Conservation (phyloP, 345 rosid species). For the Excoecaria cochinchinensis region DNA sequence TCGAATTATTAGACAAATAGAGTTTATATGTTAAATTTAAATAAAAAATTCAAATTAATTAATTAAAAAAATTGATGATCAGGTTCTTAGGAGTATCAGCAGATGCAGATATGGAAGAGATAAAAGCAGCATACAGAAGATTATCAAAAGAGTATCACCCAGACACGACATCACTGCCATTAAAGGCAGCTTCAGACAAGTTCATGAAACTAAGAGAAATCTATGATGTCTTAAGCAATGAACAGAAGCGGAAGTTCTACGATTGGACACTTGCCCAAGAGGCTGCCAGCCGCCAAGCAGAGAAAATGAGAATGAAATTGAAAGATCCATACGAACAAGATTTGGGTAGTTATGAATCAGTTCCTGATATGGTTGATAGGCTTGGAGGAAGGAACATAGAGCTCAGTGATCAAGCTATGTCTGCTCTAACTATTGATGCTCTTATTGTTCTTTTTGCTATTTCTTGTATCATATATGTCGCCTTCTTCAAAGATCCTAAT, state of each 20-base stretch:
- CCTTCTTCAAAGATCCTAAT: constrained; percentile 63
- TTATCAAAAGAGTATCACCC: constrained; percentile 94
- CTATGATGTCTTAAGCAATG: constrained; percentile 60
- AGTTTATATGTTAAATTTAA: no score
- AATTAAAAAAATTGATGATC: neutral
- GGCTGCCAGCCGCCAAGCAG: constrained; percentile 73
- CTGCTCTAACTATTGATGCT: constrained; percentile 77
- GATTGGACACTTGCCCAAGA: constrained; percentile 96
- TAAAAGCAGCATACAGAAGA: constrained; percentile 80
- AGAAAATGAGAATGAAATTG: constrained; percentile 66
- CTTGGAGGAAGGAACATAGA: constrained; percentile 78
- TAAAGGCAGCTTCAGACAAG: constrained; percentile 77
- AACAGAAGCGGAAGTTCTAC: constrained; percentile 67
- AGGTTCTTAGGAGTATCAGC: constrained; percentile 81
- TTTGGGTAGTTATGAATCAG: constrained; percentile 39
- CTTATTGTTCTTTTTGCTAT: constrained; percentile 51
- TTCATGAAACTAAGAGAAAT: constrained; percentile 73
- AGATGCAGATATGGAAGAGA: constrained; percentile 78
- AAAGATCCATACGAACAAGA: constrained; percentile 74
- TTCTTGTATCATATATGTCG: constrained; percentile 57
- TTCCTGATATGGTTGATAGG: constrained; percentile 83
- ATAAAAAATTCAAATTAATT: no score
- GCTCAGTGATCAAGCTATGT: constrained; percentile 75
- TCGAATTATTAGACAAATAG: no score
- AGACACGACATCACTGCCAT: constrained; percentile 85